Base-by-base conservation (phyloP, 164 flowering plant species). In the Macadamia tetraphylla region DNA sequence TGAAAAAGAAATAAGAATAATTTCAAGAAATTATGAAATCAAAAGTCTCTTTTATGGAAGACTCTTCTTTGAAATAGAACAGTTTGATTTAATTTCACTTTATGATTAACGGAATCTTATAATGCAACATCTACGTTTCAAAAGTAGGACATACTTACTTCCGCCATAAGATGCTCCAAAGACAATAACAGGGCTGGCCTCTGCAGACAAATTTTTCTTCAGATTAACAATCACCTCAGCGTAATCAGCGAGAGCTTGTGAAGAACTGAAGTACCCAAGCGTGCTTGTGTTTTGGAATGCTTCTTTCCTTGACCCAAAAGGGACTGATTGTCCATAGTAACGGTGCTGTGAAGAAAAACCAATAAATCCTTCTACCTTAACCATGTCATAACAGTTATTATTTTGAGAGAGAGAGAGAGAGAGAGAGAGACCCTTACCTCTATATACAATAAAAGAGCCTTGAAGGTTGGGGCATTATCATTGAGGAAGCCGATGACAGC, bases 101-200 rank as follows among this genome's bases (percentile, higher is more conserved):
- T 23, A 23, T 23, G 23, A 23, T 23, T 23, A 23, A 23, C 23
- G 23, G 23, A 23, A 23, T 23, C 23, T 23, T 23, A 23, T 23
- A 23, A 23, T 23, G 23, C 23, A 23, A 23, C 23, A 23, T 23
- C 23, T 23, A 23, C 23, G 23, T 23, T 23, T 23, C 23, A 23
- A 23, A 23, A 23, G 23, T 23, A 23, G 23, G 23, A 10, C 15
- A 51, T 42, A 51, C 81, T 63, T 73, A 87, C 97, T 86, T 82
- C 94, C 97, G 0, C 89, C 92, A 66, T 87, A 90, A 0, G 97
- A 90, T 44, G 83, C 90, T 67, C 96, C 94, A 6, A 87, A 1
- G 43, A 79, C 89, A 12, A 90, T 82, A 5, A 87, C 79, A 0
- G 96, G 96, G 42, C 85, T 86, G 71, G 75, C 8, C 17, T 72